Conservation (phyloP, 2,329 filamentous ascomycete genomes). For the Byssothecium circinans region DNA sequence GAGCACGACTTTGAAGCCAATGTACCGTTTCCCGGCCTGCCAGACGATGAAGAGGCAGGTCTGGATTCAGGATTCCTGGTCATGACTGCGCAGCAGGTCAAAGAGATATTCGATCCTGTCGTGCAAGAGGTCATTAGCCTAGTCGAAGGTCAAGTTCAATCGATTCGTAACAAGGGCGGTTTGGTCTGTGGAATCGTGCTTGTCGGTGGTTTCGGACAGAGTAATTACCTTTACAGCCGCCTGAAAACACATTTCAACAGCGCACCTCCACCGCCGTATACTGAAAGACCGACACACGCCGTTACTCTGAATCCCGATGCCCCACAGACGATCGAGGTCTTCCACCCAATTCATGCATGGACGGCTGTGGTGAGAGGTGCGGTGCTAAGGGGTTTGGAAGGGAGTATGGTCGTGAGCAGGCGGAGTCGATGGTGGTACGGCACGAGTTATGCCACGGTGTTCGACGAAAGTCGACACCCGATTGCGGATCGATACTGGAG, state of each 20-base stretch:
- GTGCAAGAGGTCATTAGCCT: conserved; percentile 57
- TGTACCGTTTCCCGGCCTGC: conserved; percentile 73
- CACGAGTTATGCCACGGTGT: conserved; percentile 78
- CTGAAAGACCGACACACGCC: conserved; percentile 69
- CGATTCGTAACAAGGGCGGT: conserved; percentile 44
- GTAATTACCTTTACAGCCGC: conserved; percentile 69
- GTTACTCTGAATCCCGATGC: conserved; percentile 49
- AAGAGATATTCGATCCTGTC: conserved; percentile 74
- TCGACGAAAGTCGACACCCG: conserved; percentile 73
- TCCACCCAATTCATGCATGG: conserved; percentile 82
- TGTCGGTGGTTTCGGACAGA: conserved; percentile 80
- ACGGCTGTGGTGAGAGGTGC: conserved; percentile 78
- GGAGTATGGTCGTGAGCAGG: conserved; percentile 75
- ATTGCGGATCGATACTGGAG: conserved; percentile 77
- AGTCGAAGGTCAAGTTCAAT: conserved; percentile 49
- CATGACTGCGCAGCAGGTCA: conserved; percentile 69
- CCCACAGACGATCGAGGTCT: conserved; percentile 69
- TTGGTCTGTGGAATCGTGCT: conserved; percentile 68
- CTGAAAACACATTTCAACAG: conserved; percentile 69
- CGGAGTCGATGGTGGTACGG: conserved; percentile 78
- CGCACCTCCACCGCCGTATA: conserved; percentile 59
- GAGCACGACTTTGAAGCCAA: conserved; percentile 72
- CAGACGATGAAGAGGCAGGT: conserved; percentile 74
- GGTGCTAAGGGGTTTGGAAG: conserved; percentile 73
- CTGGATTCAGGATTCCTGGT: conserved; percentile 76